A percentile compares a stretch with the other conserved stretches of the same genome.
phyloP scores from a whole-genome alignment of 2,329 filamentous ascomycete species.

The Alternaria ventricosa region DNA sequence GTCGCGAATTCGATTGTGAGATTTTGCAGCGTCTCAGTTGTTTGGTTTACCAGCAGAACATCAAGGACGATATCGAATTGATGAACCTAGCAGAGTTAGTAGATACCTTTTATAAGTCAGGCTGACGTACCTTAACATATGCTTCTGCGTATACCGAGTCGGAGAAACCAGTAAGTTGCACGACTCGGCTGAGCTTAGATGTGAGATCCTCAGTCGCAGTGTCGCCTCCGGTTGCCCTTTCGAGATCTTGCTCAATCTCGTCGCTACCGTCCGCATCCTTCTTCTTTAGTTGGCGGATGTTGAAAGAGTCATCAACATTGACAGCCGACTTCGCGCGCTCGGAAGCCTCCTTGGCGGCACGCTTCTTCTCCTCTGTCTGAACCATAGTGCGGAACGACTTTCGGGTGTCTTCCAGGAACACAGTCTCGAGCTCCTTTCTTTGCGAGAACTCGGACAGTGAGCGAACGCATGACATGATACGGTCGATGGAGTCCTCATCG shows the following conservation, averaged over 20 bases:
- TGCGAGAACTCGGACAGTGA: constrained; percentile 88
- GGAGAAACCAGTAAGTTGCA: constrained; percentile 97
- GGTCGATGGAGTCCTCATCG: constrained; percentile 97
- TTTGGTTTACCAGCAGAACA: constrained; percentile 96
- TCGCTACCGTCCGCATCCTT: constrained; percentile 81
- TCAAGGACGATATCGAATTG: constrained; percentile 99
- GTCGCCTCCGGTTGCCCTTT: constrained; percentile 93
- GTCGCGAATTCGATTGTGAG: constrained; percentile 98
- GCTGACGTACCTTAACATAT: constrained; percentile 77
- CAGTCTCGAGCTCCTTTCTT: constrained; percentile 87
- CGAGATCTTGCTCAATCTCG: constrained; percentile 86
- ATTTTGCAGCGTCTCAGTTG: constrained; percentile 94
- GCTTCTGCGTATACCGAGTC: constrained; percentile 99
- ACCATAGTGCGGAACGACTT: constrained; percentile 98
- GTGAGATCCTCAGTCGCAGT: constrained; percentile 82
- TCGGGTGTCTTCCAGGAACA: constrained; percentile 92
- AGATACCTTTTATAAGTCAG: neutral
- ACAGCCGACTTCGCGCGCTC: constrained; percentile 94
- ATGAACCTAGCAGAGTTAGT: constrained; percentile 62
- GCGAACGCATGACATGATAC: constrained; percentile 96
- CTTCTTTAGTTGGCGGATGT: constrained; percentile 91
- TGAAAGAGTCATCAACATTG: constrained; percentile 93
- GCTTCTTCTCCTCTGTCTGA: constrained; percentile 95
- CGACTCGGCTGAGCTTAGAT: constrained; percentile 93
- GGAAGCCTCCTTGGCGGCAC: constrained; percentile 88